Evolutionary conservation across 2,329 filamentous ascomycete genomes (phyloP), one percentile per base, ranked within the genome.

Genomic region (Venturia oleaginea): DNA sequence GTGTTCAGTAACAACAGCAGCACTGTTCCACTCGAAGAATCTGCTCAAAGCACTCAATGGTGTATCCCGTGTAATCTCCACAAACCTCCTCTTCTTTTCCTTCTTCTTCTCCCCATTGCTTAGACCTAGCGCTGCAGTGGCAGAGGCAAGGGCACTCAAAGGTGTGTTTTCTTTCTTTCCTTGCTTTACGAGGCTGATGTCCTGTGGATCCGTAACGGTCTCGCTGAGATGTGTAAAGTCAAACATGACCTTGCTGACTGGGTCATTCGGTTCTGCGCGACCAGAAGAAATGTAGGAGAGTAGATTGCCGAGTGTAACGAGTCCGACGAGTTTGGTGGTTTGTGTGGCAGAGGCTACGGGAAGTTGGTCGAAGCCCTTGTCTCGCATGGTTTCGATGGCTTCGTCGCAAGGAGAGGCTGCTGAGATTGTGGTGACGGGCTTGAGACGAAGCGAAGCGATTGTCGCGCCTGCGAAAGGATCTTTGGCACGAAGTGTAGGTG

Each of bases 11-110:
- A 99, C 91, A 60, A 99, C 86, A 0, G 94, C 94, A 0, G 94
- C 93, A 69, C 90, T 94, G 77, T 99, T 97, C 92, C 94, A 97
- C 78, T 97, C 92, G 68, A 97, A 91, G 78, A 99, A 99, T 72
- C 90, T 87, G 80, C 91, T 93, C 63, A 99, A 82, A 55, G 89
- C 87, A 59, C 84, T 85, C 46, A 99, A 81, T 3, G 89, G 89
- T 1, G 94, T 99, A 69, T 97, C 90, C 74, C 89, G 81, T 7
- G 94, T 97, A 73, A 99, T 96, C 77, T 97, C 90, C 61, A 97
- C 89, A 77, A 96, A 99, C 72, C 89, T 86, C 65, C 87, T 82
- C 27, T 76, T 73, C 75, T 84, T 84, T 68, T 74, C 72, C 15
- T 77, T 78, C 67, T 75, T 77, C 68, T 43, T 76, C 6, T 62